A percentile compares a stretch with the other conserved stretches of the same genome.
Conservation (phyloP, 192 early-diverging fungal species). For the Backusella mclennaniae region DNA sequence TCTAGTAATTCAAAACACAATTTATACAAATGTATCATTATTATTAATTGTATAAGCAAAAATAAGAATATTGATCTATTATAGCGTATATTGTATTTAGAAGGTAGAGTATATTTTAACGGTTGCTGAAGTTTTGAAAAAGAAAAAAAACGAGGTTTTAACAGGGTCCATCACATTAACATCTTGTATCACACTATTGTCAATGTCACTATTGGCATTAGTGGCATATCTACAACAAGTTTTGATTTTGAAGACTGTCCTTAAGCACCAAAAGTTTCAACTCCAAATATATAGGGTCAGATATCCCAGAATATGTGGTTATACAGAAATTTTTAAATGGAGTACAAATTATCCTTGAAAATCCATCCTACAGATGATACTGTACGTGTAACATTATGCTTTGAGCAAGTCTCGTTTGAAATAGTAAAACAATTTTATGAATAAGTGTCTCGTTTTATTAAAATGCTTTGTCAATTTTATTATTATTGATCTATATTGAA, state of each 20-base stretch:
- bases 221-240: neutral
- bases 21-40: too few species aligned
- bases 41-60: too few species aligned
- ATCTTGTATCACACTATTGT: neutral
- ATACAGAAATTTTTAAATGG: neutral
- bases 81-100: too few species aligned
- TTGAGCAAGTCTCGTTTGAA: too few species aligned
- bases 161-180: neutral
- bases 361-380: neutral
- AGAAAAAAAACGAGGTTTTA: neutral
- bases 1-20: too few species aligned
- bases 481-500: too few species aligned
- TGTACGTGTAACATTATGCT: neutral
- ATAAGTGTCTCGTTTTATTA: too few species aligned
- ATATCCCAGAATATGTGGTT: neutral
- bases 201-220: neutral
- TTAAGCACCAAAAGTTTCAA: neutral
- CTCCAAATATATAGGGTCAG: neutral
- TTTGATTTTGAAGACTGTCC: neutral
- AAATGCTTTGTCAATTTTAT: too few species aligned
- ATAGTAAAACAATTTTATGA: too few species aligned
- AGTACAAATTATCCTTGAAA: neutral
- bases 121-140: too few species aligned
- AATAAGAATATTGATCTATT: too few species aligned
- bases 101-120: too few species aligned